A percentile compares a stretch with the other conserved stretches of the same genome.
Conservation (phyloP, 108 stramenopile genomes). For the Pseudonitzschia delicatissima region DNA sequence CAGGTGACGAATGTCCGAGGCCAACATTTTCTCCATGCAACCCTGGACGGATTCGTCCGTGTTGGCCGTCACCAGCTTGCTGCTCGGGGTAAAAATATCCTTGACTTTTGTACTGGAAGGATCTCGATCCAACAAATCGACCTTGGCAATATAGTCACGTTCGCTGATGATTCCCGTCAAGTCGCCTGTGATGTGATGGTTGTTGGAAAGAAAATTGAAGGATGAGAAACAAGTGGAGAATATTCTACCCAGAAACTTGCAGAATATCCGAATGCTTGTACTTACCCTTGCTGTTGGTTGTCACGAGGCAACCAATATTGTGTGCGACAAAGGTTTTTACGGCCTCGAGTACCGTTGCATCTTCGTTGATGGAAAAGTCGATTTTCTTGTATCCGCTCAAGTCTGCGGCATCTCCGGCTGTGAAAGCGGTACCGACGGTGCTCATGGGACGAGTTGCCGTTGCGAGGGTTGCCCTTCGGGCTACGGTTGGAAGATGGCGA, state of each 20-base stretch:
- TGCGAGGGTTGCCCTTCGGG: too few relatives aligned
- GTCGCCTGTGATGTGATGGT: slow-evolving; percentile 25
- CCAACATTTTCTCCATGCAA: slow-evolving; percentile 95
- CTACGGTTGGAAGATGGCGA: too few relatives aligned
- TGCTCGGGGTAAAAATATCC: slow-evolving; percentile 83
- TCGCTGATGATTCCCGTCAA: slow-evolving; percentile 86
- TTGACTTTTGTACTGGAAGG: slow-evolving; percentile 72
- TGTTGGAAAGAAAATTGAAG: background rate
- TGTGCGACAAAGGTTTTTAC: background rate
- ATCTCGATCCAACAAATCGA: slow-evolving; percentile 74
- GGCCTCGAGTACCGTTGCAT: slow-evolving; percentile 31
- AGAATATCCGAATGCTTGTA: background rate
- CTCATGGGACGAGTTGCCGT: slow-evolving; percentile 34
- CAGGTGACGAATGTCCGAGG: slow-evolving; percentile 86
- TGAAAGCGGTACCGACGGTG: slow-evolving; percentile 25
- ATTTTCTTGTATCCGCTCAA: slow-evolving; percentile 84
- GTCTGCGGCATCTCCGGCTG: slow-evolving; percentile 79
- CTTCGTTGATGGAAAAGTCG: slow-evolving; percentile 82
- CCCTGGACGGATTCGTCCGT: slow-evolving; percentile 75
- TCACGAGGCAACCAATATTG: slow-evolving; percentile 9
- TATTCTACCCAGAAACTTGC: background rate
- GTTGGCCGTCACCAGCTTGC: slow-evolving; percentile 79
- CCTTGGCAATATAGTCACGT: slow-evolving; percentile 88
- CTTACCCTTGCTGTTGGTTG: background rate
- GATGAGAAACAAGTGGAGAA: background rate